Evolutionary conservation across 768 basidiomycete species (phyloP), one percentile per base, ranked within the genome.

Genomic region (Lactarius indigo): DNA sequence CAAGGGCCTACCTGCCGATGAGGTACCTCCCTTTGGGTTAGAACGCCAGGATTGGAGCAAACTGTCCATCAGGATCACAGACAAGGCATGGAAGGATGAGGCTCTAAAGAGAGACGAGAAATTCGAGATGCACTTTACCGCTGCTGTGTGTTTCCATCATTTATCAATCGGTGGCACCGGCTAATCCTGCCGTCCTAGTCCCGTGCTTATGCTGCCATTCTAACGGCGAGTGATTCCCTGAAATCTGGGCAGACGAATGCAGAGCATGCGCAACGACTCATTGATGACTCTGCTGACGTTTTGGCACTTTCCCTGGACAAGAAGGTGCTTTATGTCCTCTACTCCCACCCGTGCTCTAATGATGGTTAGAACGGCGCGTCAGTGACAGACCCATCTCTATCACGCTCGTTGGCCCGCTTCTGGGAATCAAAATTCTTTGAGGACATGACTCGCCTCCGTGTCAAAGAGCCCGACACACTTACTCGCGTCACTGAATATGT

Each of bases 401-500:
- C 90, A 68, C 87, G 91, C 54, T 82, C 86, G 18, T 82, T 96
- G 12, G 88, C 96, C 1, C 84, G 90, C 9, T 87, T 88, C 74
- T 98, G 95, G 95, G 97, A 98, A 77, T 79, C 79, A 37, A 84
- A 87, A 63, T 99, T 95, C 80, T 94, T 96, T 80, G 80, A 86
- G 35, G 95, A 98, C 73, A 99, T 99, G 97, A 78, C 80, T 18
- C 86, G 89, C n/a, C 84, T 99, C 20, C 85, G 85, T 68, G 91
- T 98, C 47, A 87, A 89, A 65, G 86, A 89, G 26, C 95, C 97
- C 20, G 94, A 96, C 75, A 92, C 87, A 5, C 77, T 98, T 62
- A 98, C 97, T 1, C 88, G 96, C 50, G 97, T 98, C 6, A 96
- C 96, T 1, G 97, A 98, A 77, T 99, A 94, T 76, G 89, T 99